Percentiles rank a stretch among this genome's conserved stretches.
These are phyloP conservation scores for Stentor roeselii DNA, from an alignment of 73 alveolate genomes.

Conservation along the genomic window DNA sequence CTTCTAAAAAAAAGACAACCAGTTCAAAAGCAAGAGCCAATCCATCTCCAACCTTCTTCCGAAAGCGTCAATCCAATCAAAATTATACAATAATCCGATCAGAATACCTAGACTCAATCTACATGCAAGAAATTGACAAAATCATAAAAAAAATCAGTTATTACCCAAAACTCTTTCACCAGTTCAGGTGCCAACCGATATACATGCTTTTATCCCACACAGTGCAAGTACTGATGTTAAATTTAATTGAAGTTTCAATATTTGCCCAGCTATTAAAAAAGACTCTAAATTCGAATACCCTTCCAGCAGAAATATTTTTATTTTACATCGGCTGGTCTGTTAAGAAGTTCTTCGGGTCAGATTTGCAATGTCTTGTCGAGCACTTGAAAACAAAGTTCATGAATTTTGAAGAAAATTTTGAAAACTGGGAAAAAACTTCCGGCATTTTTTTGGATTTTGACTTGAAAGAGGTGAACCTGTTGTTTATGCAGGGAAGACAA, in stretches of 20 bases:
- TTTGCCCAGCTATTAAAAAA: not conserved
- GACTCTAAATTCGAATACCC: not conserved
- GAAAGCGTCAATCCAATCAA: no score
- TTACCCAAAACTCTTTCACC: not conserved
- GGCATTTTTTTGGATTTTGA: not conserved
- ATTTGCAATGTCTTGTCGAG: not conserved
- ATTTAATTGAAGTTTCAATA: not conserved
- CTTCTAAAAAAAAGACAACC: no score
- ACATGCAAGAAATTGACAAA: not conserved
- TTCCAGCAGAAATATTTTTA: not conserved
- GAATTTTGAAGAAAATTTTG: not conserved
- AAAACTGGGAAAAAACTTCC: not conserved
- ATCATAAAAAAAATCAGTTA: not conserved
- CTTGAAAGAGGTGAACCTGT: not conserved
- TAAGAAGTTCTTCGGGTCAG: not conserved
- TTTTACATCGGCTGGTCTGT: not conserved
- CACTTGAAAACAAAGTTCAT: not conserved
- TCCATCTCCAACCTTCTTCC: no score
- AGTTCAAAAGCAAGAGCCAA: no score
- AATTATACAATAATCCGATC: no score
- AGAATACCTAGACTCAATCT: not conserved
- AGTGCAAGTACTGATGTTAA: not conserved
- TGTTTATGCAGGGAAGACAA: not conserved
- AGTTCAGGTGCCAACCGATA: not conserved
- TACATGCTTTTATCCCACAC: not conserved